Base-by-base conservation (phyloP, 2,329 filamentous ascomycete genomes). In the Cryphonectria carpinicola region DNA sequence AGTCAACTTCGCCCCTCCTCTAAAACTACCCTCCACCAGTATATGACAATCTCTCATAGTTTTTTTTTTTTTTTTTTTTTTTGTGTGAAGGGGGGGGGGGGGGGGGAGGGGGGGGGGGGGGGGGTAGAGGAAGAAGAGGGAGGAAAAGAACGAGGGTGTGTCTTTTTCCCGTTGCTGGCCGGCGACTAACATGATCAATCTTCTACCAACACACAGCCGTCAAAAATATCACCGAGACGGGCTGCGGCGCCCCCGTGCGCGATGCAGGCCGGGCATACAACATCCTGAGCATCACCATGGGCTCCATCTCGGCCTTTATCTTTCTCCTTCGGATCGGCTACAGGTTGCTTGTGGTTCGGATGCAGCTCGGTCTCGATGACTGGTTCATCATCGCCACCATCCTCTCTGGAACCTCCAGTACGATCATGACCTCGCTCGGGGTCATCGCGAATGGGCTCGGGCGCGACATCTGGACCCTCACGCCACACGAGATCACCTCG, bases 241-340 rank as follows among this genome's bases (percentile, higher is more conserved):
- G 66, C n/a, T 73, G 71, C 37, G 69, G 69, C 35, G 39, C 65
- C 35, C 67, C 71, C 4, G 35, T 70, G 22, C 70, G 69, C 28
- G 63, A 74, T 37, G 54, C n/a, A 13, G 69, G 69, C 37, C n/a
- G 8, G 3, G 14, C 43, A 14, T 73, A 70, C 64, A 58, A 73
- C 22, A 35, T 65, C 52, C 52, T 74, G 17, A 65, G 32, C 19
- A 62, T 73, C 65, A 49, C 71, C 73, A 72, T 81, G 61, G 79
- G 75, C 66, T 75, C 78, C 22, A 76, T 83, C 35, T 79, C 81
- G 7, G 79, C 76, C 41, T 74, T 79, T 60, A 79, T 82, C 64
- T 76, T 84, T 41, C 69, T 79, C 8, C 72, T 81, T n/a, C 83
- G 84, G 22, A 77, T 83, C 13, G 73, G 74, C 4, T 79, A 77